Evolutionary conservation across 805 yeast genomes (phyloP), one percentile per base, ranked within the genome.

Genomic region (Candida silvicultrix): DNA sequence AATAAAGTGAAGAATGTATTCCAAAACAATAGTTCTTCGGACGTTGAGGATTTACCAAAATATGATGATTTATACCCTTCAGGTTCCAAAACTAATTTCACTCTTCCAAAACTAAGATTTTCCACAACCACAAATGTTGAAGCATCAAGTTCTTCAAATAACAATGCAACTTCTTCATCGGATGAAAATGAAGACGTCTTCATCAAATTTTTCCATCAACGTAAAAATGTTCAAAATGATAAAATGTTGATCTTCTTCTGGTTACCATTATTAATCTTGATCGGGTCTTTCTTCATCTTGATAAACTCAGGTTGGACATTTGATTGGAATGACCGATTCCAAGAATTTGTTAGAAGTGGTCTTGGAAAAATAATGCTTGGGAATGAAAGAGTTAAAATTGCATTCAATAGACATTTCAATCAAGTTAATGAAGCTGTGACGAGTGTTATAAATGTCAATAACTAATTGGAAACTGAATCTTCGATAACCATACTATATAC

Each of bases 211-310:
- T 68, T 69, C 57, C 68, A 66, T 50, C 71, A 71, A 49, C 70
- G 70, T 49, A 70, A 69, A 54, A 72, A 70, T 43, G 67, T 77
- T 47, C 68, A 66, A 55, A 85, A 88, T 57, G 97, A 90, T 65
- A 83, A 79, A 58, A 84, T 89, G 87, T 71, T 90, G 51, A 67
- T 88, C 49, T 87, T 90, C 62, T 89, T 90, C 74, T 90, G 97
- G 97, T 66, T 89, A 47, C 97, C 97, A 14, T 74, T 86, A 35
- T 66, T 88, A 44, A 54, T 83, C 19, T 60, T 86, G 29, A 64
- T 82, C 16, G 67, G 80, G 3, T 66, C 80, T 7, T 69, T 73
- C 53, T 69, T 75, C 45, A 62, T 75, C 4, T 50, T 69, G 25
- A 59, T 60, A 47, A 64, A 58, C 36, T 59, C 67, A 25, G 73